Evolutionary conservation across 2,329 filamentous ascomycete species (phyloP).

Genomic region (Fusarium sp.): DNA sequence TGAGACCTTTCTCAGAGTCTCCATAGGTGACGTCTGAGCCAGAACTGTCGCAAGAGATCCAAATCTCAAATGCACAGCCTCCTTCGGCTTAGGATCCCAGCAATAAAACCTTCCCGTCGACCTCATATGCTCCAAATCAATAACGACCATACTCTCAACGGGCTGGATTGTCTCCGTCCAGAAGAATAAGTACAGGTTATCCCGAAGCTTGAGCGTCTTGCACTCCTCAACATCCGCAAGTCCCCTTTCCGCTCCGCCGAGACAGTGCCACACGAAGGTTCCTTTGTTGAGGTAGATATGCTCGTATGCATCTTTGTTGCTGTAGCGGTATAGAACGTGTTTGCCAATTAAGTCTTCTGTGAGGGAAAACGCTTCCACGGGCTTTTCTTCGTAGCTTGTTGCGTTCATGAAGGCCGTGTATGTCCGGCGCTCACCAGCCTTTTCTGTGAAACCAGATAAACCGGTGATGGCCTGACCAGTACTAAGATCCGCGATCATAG

Average conservation of each 20-base stretch:
- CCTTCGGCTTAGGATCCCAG: conserved; percentile 30
- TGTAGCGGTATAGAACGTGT: conserved; percentile 27
- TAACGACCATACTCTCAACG: conserved; percentile 22
- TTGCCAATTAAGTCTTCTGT: conserved; percentile 33
- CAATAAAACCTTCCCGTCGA: conserved; percentile 29
- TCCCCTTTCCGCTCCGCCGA: conserved; percentile 26
- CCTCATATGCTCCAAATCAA: conserved; percentile 31
- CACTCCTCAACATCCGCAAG: conserved; percentile 27
- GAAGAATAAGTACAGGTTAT: conserved; percentile 26
- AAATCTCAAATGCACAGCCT: conserved; percentile 27
- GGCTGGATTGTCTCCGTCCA: conserved; percentile 37
- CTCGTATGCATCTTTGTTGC: conserved; percentile 19
- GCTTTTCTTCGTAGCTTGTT: not conserved
- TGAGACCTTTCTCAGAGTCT: not conserved
- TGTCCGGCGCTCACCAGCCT: conserved; percentile 10
- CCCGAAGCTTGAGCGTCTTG: conserved; percentile 26
- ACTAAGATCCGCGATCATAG: not conserved
- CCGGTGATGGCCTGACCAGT: conserved; percentile 15
- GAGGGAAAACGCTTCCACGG: not conserved
- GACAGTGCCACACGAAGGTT: conserved; percentile 27
- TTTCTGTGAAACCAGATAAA: conserved; percentile 20
- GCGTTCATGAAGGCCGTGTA: conserved; percentile 26
- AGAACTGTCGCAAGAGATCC: conserved; percentile 24
- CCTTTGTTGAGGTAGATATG: conserved; percentile 35
- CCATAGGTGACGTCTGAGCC: conserved; percentile 9